Evolutionary conservation across 306 rosid species (phyloP), one percentile per base, ranked within the genome.

Genomic region (Pyrus pyrifolia): DNA sequence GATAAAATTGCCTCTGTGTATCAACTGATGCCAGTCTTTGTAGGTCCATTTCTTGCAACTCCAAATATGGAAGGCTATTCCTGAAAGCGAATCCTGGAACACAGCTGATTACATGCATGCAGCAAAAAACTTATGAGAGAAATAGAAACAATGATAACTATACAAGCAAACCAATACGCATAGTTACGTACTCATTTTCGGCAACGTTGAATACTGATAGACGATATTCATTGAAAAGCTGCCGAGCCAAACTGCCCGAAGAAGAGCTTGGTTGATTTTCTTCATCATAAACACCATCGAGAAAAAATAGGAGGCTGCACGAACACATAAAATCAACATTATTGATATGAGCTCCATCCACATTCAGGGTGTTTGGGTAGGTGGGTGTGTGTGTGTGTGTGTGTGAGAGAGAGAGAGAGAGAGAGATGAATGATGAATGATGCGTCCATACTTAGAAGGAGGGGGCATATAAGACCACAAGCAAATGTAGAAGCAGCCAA

Each of bases 41-140:
- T 79, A 93, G 96, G 30, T 93, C 79, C 53, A 79, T 62, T 58
- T 82, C 90, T 74, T 86, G 92, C 73, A 93, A 78, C 81, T 88
- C 86, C 21, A 93, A 6, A 71, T 75, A 87, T 2, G 93, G 81
- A 31, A 67, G 55, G 22, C 76, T 87, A 30, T 81, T 86, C 78
- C 82, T 66, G 75, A 89, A 87, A 57, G 93, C 92, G 22, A 83
- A 82, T 74, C 98, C 98, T 40, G 97, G 98, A 83, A 93, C 84
- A 64, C 81, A 59, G 68, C 98, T 90, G 78, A 72, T 51, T 29
- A 57, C 8, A 2, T 11, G 4, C n/a, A 74, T n/a, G 38, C 51
- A 75, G 13, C 38, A 18, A 81, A 44, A 42, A 42, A 61, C 46
- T 4, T 18, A 13, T 64, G 68, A 30, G 44, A 64, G n/a, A 9